Evolutionary conservation across 2,329 filamentous ascomycete species (phyloP), one percentile per base, ranked within the genome.

Genomic region (Beauveria varroae): DNA sequence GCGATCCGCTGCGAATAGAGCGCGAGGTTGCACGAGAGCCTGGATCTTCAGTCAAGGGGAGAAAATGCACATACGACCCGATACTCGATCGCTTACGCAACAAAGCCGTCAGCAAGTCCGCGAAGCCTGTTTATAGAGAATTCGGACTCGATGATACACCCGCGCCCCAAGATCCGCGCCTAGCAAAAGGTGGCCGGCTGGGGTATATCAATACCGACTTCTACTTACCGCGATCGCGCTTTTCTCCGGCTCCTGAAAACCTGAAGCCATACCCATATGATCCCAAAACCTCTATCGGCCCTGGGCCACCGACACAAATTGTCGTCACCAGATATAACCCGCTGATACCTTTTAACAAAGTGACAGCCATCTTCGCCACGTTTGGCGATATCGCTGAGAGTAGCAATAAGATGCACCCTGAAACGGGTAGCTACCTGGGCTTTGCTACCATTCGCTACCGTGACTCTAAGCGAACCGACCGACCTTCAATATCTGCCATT

Each of bases 311-410:
- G 2, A 91, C 89, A 2, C 91, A 96, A 72, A 86, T 99, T 54
- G 88, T 98, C 4, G 91, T 97, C 22, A 93, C 87, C n/a, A 91
- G 92, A n/a, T 97, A 97, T 72, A 95, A 98, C 73, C 93, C 93
- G 7, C 79, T 98, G 65, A 88, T 90, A 46, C 85, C 91, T 14
- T 90, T 96, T 68, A 83, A 86, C 60, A 90, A 91, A 68, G 82
- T 96, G 56, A 85, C 84, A 20, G 85, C 88, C 51, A 83, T 90
- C 59, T 96, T 96, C 71, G 85, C 87, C 20, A 85, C 84, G 3
- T 96, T 89, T 75, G 92, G 92, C 58, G 91, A 96, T 62, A 93
- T 99, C 65, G 88, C 89, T 50, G 89, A 93, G 70, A 89, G 96
- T 68, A 92, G 91, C 70, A 97, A 97, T 71, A 93, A 96, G 72